Evolutionary conservation across 169 alveolate species (phyloP).

Genomic region (Plasmodium fragile): DNA sequence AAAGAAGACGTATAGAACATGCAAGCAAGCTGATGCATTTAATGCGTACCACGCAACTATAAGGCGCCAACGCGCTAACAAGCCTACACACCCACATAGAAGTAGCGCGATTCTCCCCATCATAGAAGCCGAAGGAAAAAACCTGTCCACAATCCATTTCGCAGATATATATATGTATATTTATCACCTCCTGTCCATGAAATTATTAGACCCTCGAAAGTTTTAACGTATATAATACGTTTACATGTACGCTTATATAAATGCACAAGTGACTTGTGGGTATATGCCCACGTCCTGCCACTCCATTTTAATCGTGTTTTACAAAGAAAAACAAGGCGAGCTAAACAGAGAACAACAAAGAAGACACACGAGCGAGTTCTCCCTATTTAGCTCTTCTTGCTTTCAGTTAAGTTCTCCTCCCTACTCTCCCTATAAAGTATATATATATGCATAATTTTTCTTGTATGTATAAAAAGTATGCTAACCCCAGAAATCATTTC

Average conservation of each 20-base stretch:
- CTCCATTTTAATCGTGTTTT: not conserved
- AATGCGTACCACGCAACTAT: not conserved
- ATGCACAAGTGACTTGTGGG: not conserved
- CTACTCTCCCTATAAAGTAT: not conserved
- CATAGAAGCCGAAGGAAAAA: not conserved
- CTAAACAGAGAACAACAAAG: not conserved
- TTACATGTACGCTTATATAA: not conserved
- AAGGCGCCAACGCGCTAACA: not conserved
- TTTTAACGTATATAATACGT: not conserved
- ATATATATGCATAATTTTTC: not conserved
- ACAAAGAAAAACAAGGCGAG: not conserved
- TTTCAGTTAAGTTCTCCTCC: not conserved
- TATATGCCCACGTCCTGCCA: not conserved
- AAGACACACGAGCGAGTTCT: not conserved
- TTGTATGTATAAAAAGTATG: not conserved
- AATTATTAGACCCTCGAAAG: not conserved
- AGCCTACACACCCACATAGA: not conserved
- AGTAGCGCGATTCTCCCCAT: not conserved
- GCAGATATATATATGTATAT: not conserved
- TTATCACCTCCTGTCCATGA: not conserved
- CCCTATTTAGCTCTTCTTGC: not conserved
- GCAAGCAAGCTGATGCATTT: not conserved
- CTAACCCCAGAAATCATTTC: not conserved
- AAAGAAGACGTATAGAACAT: not conserved
- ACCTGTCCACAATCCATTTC: not conserved